These are phyloP conservation scores for Rhytidhysteron rufulum DNA, from an alignment of 2,329 filamentous ascomycete species.

Conservation along the genomic window DNA sequence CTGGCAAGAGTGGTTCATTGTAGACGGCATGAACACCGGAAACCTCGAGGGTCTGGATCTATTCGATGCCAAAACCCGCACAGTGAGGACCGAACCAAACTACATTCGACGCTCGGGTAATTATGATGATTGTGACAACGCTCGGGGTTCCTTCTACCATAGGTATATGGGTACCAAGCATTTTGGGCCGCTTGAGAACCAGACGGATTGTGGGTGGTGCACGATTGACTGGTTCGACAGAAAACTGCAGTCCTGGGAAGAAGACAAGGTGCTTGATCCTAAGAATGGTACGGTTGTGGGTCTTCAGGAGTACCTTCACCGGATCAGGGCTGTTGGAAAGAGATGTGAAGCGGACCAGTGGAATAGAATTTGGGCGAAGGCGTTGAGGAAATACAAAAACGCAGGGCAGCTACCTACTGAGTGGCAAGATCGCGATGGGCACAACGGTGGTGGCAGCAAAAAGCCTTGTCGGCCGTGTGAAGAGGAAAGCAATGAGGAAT, in stretches of 20 bases:
- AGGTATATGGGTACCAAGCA: not conserved
- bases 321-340: conserved; percentile 5
- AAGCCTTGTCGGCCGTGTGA: too few species aligned
- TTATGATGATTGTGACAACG: conserved; percentile 5
- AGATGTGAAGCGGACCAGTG: conserved; percentile 8
- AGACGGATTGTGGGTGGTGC: conserved; percentile 9
- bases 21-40: conserved; percentile 10
- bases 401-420: conserved; percentile 4
- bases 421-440: conserved; percentile 3
- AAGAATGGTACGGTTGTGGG: conserved; percentile 6
- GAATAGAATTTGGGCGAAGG: conserved; percentile 6
- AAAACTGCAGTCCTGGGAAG: conserved; percentile 7
- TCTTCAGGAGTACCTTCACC: conserved; percentile 6
- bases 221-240: conserved; percentile 10
- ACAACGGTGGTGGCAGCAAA: not conserved
- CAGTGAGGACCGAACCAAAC: not conserved
- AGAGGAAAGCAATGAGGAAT: too few species aligned
- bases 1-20: conserved; percentile 9
- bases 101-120: not conserved
- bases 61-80: conserved; percentile 4
- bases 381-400: conserved; percentile 8
- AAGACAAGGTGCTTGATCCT: conserved; percentile 6
- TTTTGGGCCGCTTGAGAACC: conserved; percentile 5
- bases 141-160: not conserved
- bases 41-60: conserved; percentile 8